Evolutionary conservation across 2,329 filamentous ascomycete species (phyloP).

Genomic region (Fusarium aywerte): DNA sequence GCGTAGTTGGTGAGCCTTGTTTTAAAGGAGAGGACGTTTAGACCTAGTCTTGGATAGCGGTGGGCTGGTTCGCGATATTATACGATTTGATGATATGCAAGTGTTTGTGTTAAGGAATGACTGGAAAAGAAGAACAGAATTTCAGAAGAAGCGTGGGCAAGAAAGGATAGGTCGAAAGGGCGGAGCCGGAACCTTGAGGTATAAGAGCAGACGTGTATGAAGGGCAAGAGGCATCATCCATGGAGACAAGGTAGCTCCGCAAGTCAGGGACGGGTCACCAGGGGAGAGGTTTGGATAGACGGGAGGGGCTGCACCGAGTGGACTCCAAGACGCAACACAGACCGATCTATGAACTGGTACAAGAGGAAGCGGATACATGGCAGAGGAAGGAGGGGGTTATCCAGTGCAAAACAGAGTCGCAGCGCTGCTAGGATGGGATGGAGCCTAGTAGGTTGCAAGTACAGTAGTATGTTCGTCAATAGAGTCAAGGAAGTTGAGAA

Average conservation of each 20-base stretch:
- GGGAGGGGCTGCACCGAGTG: conserved; percentile 45
- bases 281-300: conserved; percentile 43
- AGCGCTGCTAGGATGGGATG: conserved; percentile 39
- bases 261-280: conserved; percentile 43
- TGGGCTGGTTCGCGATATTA: conserved; percentile 41
- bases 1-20: conserved; percentile 41
- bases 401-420: conserved; percentile 43
- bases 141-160: conserved; percentile 37
- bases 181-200: conserved; percentile 48
- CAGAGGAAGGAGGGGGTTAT: conserved; percentile 28
- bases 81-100: conserved; percentile 38
- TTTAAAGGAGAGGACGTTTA: conserved; percentile 30
- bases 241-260: conserved; percentile 41
- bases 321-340: conserved; percentile 43
- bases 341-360: conserved; percentile 46
- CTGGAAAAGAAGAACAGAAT: conserved; percentile 42
- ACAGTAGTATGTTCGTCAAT: conserved; percentile 41
- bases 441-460: conserved; percentile 37
- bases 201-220: conserved; percentile 48
- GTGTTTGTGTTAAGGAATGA: conserved; percentile 46
- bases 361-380: conserved; percentile 32
- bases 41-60: conserved; percentile 22
- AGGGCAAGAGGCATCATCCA: conserved; percentile 47
- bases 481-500: conserved; percentile 43
- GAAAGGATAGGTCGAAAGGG: conserved; percentile 40